phyloP scores from a whole-genome alignment of 2,329 filamentous ascomycete species.

The Colletotrichum cordylinicola region DNA sequence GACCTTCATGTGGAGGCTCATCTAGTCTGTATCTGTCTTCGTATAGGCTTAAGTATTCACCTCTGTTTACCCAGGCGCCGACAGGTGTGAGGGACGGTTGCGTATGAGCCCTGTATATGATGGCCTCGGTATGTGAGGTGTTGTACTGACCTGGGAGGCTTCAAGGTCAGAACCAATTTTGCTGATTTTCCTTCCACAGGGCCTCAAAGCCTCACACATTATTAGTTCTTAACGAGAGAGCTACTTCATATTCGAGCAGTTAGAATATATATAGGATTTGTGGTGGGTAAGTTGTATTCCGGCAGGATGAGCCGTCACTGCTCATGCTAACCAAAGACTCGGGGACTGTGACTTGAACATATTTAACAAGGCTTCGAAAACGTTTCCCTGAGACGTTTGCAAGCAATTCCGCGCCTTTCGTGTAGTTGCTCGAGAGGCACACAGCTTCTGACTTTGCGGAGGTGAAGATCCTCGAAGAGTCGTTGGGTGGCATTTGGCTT shows the following conservation, averaged over 20 bases:
- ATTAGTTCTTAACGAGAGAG: background rate
- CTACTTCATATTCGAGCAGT: background rate
- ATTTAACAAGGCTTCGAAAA: background rate
- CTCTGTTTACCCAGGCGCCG: rapidly evolving
- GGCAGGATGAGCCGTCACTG: background rate
- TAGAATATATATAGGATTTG: too few species aligned
- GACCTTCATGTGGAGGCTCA: rapidly evolving
- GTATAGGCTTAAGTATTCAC: rapidly evolving
- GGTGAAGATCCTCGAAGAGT: background rate
- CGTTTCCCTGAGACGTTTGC: background rate
- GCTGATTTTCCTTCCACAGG: too few species aligned
- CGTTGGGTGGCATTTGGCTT: rapidly evolving
- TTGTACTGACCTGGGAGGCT: too few species aligned
- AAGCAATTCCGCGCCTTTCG: background rate
- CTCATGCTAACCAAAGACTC: rapidly evolving
- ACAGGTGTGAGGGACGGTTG: background rate
- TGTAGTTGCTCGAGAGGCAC: rapidly evolving
- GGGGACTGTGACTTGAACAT: background rate
- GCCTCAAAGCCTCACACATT: background rate
- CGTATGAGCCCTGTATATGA: background rate
- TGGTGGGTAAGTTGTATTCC: background rate
- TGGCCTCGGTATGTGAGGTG: too few species aligned
- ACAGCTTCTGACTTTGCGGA: background rate
- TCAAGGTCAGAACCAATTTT: too few species aligned
- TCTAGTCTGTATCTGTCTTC: rapidly evolving